A percentile compares a stretch with the other conserved stretches of the same genome.
Evolutionary conservation across 2,329 filamentous ascomycete species (phyloP).

Genomic region (Gnomoniopsis smithogilvyi): DNA sequence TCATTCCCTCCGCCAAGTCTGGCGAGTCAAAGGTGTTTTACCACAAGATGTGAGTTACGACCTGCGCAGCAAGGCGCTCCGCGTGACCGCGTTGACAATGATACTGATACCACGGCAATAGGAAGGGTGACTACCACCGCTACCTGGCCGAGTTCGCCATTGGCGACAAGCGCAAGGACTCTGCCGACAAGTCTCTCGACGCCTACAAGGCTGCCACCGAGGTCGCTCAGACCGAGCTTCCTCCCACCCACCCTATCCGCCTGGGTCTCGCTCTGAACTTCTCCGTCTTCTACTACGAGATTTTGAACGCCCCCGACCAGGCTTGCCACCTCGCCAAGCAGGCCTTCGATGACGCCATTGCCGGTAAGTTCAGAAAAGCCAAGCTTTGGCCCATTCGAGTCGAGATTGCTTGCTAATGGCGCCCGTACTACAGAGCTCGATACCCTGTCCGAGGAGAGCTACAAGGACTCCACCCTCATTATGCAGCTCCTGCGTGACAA

Average conservation of each 20-base stretch:
- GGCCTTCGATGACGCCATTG: conserved; percentile 95
- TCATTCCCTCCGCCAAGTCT: conserved; percentile 90
- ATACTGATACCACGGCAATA: conserved; percentile 36
- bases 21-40: conserved; percentile 99
- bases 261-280: conserved; percentile 92
- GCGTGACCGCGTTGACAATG: conserved; percentile 9
- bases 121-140: conserved; percentile 99
- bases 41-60: conserved; percentile 82
- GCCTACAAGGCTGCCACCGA: conserved; percentile 95
- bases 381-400: not conserved
- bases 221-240: conserved; percentile 83
- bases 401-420: conserved; percentile 8
- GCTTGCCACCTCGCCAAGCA: conserved; percentile 97
- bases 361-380: conserved; percentile 41
- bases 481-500: conserved; percentile 99
- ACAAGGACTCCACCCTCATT: conserved; percentile 98
- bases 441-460: conserved; percentile 96
- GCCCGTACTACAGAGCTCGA: conserved; percentile 71
- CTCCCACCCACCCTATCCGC: conserved; percentile 89
- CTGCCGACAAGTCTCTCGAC: conserved; percentile 90
- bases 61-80: not conserved
- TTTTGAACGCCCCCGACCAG: conserved; percentile 96
- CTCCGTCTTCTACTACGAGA: conserved; percentile 99
- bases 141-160: conserved; percentile 96
- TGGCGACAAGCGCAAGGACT: conserved; percentile 91